phyloP scores from a whole-genome alignment of 192 early-diverging fungal species.

The Lobulomyces angularis region DNA sequence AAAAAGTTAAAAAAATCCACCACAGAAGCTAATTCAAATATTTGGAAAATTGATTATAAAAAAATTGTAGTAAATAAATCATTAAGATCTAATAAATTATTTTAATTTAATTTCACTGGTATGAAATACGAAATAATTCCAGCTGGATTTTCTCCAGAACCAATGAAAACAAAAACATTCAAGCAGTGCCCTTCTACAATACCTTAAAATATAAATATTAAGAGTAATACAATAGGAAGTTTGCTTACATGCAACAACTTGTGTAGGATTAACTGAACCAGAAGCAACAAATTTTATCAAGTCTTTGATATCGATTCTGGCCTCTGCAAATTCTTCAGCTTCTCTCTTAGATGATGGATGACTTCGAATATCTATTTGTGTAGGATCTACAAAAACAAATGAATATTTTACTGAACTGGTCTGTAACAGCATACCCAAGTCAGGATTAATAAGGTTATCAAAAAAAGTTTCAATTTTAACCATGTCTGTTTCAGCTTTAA shows the following conservation, averaged over 20 bases:
- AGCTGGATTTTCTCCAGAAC: too few species aligned
- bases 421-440: slow-evolving; percentile 41
- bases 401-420: not conserved
- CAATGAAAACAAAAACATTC: too few species aligned
- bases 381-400: slow-evolving; percentile 8
- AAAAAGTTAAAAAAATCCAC: too few species aligned
- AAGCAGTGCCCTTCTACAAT: too few species aligned
- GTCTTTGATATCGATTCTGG: slow-evolving; percentile 54
- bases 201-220: too few species aligned
- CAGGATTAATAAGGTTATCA: slow-evolving; percentile 45
- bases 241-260: slow-evolving; percentile 70
- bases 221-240: too few species aligned
- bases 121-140: too few species aligned
- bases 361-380: slow-evolving; percentile 15
- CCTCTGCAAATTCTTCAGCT: slow-evolving; percentile 46
- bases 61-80: too few species aligned
- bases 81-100: too few species aligned
- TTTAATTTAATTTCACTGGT: too few species aligned
- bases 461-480: slow-evolving; percentile 47
- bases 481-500: slow-evolving; percentile 44
- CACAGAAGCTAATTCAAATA: too few species aligned
- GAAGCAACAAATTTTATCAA: slow-evolving; percentile 67
- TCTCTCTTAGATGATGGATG: slow-evolving; percentile 12
- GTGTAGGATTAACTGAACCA: slow-evolving; percentile 60
- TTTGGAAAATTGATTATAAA: too few species aligned